Base-by-base conservation (phyloP, 2,329 filamentous ascomycete genomes). In the Cladosporium sp. region DNA sequence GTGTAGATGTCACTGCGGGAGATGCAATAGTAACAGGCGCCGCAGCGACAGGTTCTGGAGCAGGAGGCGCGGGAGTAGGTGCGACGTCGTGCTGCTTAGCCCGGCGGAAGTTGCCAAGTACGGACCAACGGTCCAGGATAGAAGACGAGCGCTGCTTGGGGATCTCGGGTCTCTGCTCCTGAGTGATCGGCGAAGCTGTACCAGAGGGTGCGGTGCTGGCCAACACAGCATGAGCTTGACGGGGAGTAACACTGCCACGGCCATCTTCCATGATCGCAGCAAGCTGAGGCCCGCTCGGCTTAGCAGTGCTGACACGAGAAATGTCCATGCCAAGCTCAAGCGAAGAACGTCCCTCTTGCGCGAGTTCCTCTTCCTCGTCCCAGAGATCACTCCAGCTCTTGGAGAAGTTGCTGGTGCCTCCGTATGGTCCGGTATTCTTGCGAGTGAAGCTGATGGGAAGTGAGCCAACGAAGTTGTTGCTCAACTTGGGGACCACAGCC, bases 371-470 rank as follows among this genome's bases (percentile, higher is more conserved):
- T 56, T 97, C 93, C 73, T 97, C 93, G 60, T 97, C 93, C 88
- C 92, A 97, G 74, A 97, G 86, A 73, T 99, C 94, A 70, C 92
- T 96, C 94, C 94, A 99, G 80, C 94, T 97, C 87, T 97, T 97
- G 59, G 94, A 96, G 50, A 95, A 90, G 50, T 83, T 80, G 57
- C 59, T 67, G 61, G 60, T 59, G 7, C 50, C 55, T 50, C 63
- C 62, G 37, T 70, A 70, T 12, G 67, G 65, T 8, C 60, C 55
- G 60, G 84, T 42, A 4, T 89, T 86, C 81, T 93, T 87, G 82
- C 72, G 82, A 77, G 66, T 67, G 65, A 72, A 67, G 78, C 70
- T 63, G 85, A 81, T 78, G 0, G 90, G 88, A 70, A 94, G 86
- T 14, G 88, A 89, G 75, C 92, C 90, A 63, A 69, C 64, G 49